Percentiles rank a stretch among this genome's conserved stretches.
phyloP scores from a whole-genome alignment of 768 basidiomycete species.

The Lepiota brunneoincarnata region DNA sequence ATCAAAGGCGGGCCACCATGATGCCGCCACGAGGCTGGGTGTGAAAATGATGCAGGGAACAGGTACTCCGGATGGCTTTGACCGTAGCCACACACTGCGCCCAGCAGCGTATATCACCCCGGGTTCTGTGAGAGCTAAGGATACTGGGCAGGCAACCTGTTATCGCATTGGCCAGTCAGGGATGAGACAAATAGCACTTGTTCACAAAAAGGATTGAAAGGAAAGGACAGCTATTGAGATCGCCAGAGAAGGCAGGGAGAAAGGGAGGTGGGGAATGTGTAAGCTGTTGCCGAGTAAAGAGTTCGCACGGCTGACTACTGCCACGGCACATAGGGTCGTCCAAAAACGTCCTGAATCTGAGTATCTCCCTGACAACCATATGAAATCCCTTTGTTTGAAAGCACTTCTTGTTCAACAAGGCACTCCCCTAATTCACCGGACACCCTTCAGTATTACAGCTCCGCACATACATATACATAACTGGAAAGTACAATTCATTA shows the following conservation, averaged over 20 bases:
- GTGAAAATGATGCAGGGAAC: no score
- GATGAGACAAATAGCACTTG: not conserved
- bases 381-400: not conserved
- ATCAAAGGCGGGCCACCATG: conserved; percentile 2
- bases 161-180: no score
- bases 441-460: no score
- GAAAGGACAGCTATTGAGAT: not conserved
- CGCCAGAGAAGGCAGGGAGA: conserved; percentile 9
- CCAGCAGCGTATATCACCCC: not conserved
- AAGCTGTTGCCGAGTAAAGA: not conserved
- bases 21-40: not conserved
- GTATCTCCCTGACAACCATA: not conserved
- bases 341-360: not conserved
- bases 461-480: no score
- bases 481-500: not conserved
- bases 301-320: not conserved
- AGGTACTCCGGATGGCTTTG: not conserved
- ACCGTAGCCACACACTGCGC: no score
- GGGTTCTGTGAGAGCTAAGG: not conserved
- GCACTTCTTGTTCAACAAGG: no score
- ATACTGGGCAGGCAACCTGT: no score
- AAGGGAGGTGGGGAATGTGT: not conserved
- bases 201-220: not conserved
- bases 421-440: no score
- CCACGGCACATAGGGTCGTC: no score